Evolutionary conservation across 257 asterid species (phyloP).

Genomic region (Capsicum chinense): DNA sequence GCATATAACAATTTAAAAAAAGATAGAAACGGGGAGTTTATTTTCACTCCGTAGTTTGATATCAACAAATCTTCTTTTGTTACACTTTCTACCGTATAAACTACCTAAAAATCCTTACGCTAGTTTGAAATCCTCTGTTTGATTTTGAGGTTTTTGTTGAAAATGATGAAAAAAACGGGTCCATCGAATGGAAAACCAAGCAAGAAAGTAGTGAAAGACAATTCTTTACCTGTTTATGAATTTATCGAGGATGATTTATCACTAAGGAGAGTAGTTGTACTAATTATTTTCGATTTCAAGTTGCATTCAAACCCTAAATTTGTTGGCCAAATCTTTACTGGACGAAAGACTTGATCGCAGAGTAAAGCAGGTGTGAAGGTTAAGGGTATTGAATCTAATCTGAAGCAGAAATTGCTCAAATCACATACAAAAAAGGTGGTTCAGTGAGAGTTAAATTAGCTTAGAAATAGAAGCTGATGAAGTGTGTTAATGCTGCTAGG

Average conservation of each 20-base stretch:
- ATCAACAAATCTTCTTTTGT: too few species aligned
- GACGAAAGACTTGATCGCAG: background rate
- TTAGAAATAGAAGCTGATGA: background rate
- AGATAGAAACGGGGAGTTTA: too few species aligned
- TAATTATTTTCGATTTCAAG: background rate
- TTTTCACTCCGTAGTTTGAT: too few species aligned
- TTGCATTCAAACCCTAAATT: background rate
- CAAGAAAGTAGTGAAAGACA: background rate
- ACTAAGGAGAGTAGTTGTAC: background rate
- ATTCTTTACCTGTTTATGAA: conserved; percentile 22
- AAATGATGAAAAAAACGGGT: too few species aligned
- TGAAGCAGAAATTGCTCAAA: background rate
- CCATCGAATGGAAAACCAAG: background rate
- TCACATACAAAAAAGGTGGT: background rate
- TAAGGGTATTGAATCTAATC: background rate
- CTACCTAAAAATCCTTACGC: too few species aligned
- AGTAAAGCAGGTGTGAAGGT: background rate
- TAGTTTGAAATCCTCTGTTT: too few species aligned
- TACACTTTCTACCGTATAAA: too few species aligned
- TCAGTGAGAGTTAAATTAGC: background rate
- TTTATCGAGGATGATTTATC: conserved; percentile 19
- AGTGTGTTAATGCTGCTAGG: too few species aligned
- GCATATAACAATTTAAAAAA: too few species aligned
- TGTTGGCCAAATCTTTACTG: too few species aligned
- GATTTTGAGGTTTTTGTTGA: too few species aligned